Evolutionary conservation across 2,329 filamentous ascomycete species (phyloP), one percentile per base, ranked within the genome.

Genomic region (Nakataea oryzae): DNA sequence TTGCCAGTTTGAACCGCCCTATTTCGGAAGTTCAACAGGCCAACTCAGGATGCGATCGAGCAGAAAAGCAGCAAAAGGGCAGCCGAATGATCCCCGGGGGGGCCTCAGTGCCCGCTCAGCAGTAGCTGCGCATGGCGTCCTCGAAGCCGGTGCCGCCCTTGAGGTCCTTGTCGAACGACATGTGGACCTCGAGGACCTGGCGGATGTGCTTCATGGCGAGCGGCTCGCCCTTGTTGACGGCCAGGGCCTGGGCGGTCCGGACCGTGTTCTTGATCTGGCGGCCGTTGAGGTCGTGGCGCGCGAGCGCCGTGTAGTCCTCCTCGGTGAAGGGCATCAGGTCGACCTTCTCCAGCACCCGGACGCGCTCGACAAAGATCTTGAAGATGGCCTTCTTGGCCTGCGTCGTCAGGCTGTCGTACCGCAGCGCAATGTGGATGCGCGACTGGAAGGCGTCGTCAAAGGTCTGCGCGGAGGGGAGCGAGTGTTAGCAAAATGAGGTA

Each of bases 391-490:
- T 87, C 75, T 89, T 89, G 13, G 91, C 91, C 69, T 88, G 87
- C 6, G 76, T 73, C 54, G 86, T 86, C 11, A 96, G 80, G 59
- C 88, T 85, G 54, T 89, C 89, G 74, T 96, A 96, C 30, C 89
- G 82, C 11, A 96, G 78, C 0, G 91, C 90, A 68, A 96, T 87
- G 72, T 96, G 91, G 65, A 96, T 96, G 28, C 92, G 85, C 12
- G 86, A 90, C 71, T 95, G 89, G 79, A 96, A 96, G 0, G 92
- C 92, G 65, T 95, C 90, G 68, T 96, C 92, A 69, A 96, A 96
- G 0, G 90, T 93, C 77, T 87, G 62, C 29, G 26, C n/a, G 7
- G 8, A n/a, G 3, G 7, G 17, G 12, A 0, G 27, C 9, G 13
- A n/a, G 21, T 17, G 24, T 60, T 54, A 55, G 28, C 3, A 3